Percentiles rank a stretch among this genome's conserved stretches.
Evolutionary conservation across 305 asterid genomes (phyloP).

Genomic region (Fraxinus platypoda): DNA sequence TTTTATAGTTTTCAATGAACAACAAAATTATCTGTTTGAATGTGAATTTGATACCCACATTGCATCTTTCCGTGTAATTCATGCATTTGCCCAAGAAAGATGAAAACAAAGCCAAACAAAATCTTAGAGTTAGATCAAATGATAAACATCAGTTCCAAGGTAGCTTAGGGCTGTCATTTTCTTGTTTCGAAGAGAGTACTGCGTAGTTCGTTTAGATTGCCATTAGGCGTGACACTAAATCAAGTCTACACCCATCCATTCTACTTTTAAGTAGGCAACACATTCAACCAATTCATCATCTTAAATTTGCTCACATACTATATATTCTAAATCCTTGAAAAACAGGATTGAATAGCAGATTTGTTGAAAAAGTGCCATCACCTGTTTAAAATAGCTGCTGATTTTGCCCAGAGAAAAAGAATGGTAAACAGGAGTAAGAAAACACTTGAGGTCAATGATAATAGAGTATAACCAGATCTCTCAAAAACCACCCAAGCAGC

Average conservation of each 20-base stretch:
- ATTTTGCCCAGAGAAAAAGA: slow-evolving; percentile 93
- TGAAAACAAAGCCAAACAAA: background rate
- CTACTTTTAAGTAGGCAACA: background rate
- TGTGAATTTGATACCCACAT: background rate
- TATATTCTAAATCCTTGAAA: background rate
- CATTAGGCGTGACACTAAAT: background rate
- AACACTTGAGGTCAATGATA: slow-evolving; percentile 70
- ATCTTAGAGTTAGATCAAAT: background rate
- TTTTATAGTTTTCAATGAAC: background rate
- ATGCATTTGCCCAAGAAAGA: background rate
- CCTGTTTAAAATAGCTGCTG: slow-evolving; percentile 88
- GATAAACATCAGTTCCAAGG: background rate
- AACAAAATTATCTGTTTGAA: background rate
- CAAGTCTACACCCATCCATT: background rate
- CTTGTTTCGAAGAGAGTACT: background rate
- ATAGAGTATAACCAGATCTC: slow-evolving; percentile 71
- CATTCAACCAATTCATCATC: background rate
- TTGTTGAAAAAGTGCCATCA: slow-evolving; percentile 17
- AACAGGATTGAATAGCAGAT: background rate
- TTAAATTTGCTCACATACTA: background rate
- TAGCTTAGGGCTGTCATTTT: background rate
- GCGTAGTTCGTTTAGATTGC: background rate
- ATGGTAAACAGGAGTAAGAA: slow-evolving; percentile 71
- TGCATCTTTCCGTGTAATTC: background rate
- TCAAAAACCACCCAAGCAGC: slow-evolving; percentile 86